A percentile compares a stretch with the other conserved stretches of the same genome.
phyloP scores from a whole-genome alignment of 78 protist genomes.

The Isochrysis galbana region DNA sequence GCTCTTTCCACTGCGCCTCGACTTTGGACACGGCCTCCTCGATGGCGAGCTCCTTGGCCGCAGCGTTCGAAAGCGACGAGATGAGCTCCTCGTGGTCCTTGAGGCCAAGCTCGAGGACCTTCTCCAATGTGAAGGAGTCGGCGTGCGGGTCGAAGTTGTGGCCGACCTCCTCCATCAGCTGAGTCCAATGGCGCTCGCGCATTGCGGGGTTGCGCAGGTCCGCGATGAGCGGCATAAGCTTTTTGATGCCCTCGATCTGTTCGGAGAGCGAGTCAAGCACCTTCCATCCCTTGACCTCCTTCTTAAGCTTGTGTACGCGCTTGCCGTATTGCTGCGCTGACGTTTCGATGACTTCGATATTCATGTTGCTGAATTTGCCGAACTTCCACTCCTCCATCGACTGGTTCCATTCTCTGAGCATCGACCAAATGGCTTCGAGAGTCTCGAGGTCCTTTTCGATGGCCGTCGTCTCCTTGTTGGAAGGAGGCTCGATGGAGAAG shows the following conservation, averaged over 20 bases:
- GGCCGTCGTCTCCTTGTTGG: too few relatives aligned
- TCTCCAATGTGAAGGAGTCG: conserved; percentile 64
- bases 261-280: background rate
- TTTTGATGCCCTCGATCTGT: conserved; percentile 41
- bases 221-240: conserved; percentile 72
- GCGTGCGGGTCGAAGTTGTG: conserved; percentile 45
- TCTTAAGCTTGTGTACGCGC: conserved; percentile 25
- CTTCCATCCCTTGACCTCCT: conserved; percentile 39
- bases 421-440: too few relatives aligned
- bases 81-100: conserved; percentile 59
- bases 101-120: conserved; percentile 73
- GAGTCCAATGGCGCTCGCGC: conserved; percentile 83
- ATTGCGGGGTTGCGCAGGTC: conserved; percentile 72
- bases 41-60: conserved; percentile 74
- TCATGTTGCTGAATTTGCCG: conserved; percentile 46
- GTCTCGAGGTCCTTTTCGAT: too few relatives aligned
- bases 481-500: too few relatives aligned
- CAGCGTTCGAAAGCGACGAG: conserved; percentile 58
- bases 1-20: conserved; percentile 64
- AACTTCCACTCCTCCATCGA: conserved; percentile 44
- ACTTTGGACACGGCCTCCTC: conserved; percentile 66
- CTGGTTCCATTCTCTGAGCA: too few relatives aligned
- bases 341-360: conserved; percentile 48
- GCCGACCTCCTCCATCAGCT: conserved; percentile 69
- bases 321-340: background rate